These are phyloP conservation scores for Paramecium sonneborni DNA, from an alignment of 73 alveolate species.

Conservation along the genomic window DNA sequence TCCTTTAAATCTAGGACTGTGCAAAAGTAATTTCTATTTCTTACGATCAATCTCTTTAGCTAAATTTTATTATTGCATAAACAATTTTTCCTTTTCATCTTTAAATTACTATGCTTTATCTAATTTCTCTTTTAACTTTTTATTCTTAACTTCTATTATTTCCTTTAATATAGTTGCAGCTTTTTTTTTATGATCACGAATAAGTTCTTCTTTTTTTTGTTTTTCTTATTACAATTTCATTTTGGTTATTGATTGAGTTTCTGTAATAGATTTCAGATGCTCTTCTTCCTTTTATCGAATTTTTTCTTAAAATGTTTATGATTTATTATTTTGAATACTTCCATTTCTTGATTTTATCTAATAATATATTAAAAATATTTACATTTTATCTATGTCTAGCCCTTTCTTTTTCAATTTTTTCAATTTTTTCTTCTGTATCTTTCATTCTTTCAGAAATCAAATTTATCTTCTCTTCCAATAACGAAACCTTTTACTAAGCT, in stretches of 20 bases:
- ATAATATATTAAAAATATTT: neutral
- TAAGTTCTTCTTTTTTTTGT: neutral
- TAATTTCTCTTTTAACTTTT: neutral
- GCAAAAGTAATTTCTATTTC: neutral
- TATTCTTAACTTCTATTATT: neutral
- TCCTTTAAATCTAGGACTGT: neutral
- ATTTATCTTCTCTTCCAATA: neutral
- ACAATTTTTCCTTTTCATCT: neutral
- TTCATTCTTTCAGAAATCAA: neutral
- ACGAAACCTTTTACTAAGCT: neutral
- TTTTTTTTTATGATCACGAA: neutral
- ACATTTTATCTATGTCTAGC: constrained; percentile 7
- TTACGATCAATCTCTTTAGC: neutral
- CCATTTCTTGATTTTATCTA: constrained; percentile 6
- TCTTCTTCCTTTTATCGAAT: neutral
- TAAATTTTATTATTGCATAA: neutral
- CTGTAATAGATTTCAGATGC: neutral
- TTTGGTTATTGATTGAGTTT: neutral
- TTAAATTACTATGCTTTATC: neutral
- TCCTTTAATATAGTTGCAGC: neutral
- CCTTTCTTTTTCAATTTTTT: neutral
- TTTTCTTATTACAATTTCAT: neutral
- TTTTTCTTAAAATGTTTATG: neutral
- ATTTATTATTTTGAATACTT: neutral
- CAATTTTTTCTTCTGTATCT: neutral